Conservation (phyloP, 495 filamentous ascomycete genomes). For the Aspergillus sparsus region DNA sequence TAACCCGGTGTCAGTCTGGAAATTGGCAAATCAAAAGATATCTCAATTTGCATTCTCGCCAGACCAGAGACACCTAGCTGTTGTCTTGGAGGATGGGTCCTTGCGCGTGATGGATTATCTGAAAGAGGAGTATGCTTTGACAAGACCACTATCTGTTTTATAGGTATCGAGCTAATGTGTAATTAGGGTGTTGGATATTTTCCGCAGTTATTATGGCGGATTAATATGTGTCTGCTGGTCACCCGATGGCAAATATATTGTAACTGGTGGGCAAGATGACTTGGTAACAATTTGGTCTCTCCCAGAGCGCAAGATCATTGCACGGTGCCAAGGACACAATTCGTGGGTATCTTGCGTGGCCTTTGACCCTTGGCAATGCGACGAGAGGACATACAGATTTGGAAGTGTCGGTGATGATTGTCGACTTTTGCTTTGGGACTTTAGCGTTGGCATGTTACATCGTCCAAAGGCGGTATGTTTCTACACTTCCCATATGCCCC, state of each 20-base stretch:
- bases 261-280: slow-evolving; percentile 95
- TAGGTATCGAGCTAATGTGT: slow-evolving; percentile 20
- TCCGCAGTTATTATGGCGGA: slow-evolving; percentile 89
- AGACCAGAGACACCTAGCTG: slow-evolving; percentile 80
- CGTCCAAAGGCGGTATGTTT: slow-evolving; percentile 74
- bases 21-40: slow-evolving; percentile 82
- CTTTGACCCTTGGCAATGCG: slow-evolving; percentile 96
- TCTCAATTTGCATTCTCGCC: slow-evolving; percentile 90
- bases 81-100: slow-evolving; percentile 89
- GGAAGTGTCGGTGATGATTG: slow-evolving; percentile 96
- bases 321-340: slow-evolving; percentile 89
- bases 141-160: background rate
- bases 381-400: slow-evolving; percentile 90
- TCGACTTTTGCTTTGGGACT: slow-evolving; percentile 90
- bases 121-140: slow-evolving; percentile 72
- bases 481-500: background rate
- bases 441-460: slow-evolving; percentile 93
- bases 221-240: slow-evolving; percentile 95
- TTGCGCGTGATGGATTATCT: slow-evolving; percentile 89
- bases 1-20: slow-evolving; percentile 91
- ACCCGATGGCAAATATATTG: slow-evolving; percentile 91
- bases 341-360: slow-evolving; percentile 93
- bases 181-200: slow-evolving; percentile 74
- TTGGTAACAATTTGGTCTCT: slow-evolving; percentile 92
- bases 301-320: slow-evolving; percentile 78